Conservation (phyloP, 805 yeast genomes). For the Pichia cabralensis region DNA sequence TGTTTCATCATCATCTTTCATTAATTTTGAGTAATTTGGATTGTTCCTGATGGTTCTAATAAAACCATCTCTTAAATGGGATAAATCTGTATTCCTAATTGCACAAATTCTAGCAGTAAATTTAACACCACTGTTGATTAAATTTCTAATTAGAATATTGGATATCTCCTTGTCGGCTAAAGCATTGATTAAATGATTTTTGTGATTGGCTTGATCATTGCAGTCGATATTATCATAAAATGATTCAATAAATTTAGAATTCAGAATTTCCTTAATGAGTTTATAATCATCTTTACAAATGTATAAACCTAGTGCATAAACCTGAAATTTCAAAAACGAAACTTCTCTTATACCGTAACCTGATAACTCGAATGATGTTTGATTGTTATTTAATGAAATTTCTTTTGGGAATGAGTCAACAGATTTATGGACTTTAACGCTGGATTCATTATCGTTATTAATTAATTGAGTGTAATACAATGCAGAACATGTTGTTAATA, state of each 20-base stretch:
- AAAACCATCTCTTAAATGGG: slow-evolving; percentile 83
- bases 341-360: slow-evolving; percentile 82
- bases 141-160: slow-evolving; percentile 39
- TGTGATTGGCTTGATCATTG: slow-evolving; percentile 20
- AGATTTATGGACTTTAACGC: slow-evolving; percentile 17
- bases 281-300: slow-evolving; percentile 47
- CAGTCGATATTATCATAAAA: slow-evolving; percentile 16
- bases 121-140: slow-evolving; percentile 50
- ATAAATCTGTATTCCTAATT: slow-evolving; percentile 81
- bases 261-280: slow-evolving; percentile 31
- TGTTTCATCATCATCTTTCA: slow-evolving; percentile 32
- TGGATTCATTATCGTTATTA: too few species aligned
- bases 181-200: slow-evolving; percentile 31
- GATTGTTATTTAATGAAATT: too few species aligned
- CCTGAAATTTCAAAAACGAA: slow-evolving; percentile 72
- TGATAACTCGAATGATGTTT: slow-evolving; percentile 50
- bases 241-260: slow-evolving; percentile 31
- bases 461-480: too few species aligned
- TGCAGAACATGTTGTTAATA: too few species aligned
- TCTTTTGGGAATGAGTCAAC: slow-evolving; percentile 23
- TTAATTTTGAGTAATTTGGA: slow-evolving; percentile 42
- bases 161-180: slow-evolving; percentile 46
- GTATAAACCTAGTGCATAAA: slow-evolving; percentile 81
- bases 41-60: slow-evolving; percentile 68
- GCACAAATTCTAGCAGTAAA: slow-evolving; percentile 75